A percentile compares a stretch with the other conserved stretches of the same genome.
Evolutionary conservation across 2,329 filamentous ascomycete genomes (phyloP).

Genomic region (Fusarium musae): DNA sequence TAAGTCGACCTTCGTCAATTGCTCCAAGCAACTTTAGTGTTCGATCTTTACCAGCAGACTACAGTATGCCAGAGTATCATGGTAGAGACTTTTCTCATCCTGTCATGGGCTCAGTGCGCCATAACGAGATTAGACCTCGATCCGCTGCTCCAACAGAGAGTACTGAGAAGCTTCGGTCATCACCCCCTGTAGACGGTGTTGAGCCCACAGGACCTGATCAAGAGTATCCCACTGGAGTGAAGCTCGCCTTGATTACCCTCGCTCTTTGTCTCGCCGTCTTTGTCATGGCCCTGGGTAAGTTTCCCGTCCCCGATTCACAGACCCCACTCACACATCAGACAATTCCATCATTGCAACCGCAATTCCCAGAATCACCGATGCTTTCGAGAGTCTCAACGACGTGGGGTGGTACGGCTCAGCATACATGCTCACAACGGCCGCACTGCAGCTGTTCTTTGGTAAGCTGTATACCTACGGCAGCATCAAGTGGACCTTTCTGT

Average conservation of each 20-base stretch:
- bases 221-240: constrained; percentile 41
- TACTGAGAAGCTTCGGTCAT: constrained; percentile 44
- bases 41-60: constrained; percentile 32
- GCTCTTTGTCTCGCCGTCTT: constrained; percentile 54
- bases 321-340: constrained; percentile 40
- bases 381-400: constrained; percentile 57
- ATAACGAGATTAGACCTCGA: constrained; percentile 35
- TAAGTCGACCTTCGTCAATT: constrained; percentile 39
- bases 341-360: constrained; percentile 57
- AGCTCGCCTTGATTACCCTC: constrained; percentile 50
- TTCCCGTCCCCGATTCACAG: too few species aligned
- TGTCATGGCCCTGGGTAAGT: constrained; percentile 53
- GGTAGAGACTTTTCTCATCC: constrained; percentile 34
- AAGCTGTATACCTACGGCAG: constrained; percentile 59
- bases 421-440: constrained; percentile 55
- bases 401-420: constrained; percentile 62
- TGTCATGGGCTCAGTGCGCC: constrained; percentile 39
- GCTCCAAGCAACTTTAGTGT: constrained; percentile 39
- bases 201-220: constrained; percentile 1
- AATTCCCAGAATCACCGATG: constrained; percentile 56
- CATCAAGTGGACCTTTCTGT: constrained; percentile 55
- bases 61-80: constrained; percentile 20
- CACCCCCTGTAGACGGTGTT: background rate
- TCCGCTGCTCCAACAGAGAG: constrained; percentile 39
- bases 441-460: constrained; percentile 54